These are phyloP conservation scores for Podila epicladia DNA, from an alignment of 192 early-diverging fungal genomes.

Conservation along the genomic window DNA sequence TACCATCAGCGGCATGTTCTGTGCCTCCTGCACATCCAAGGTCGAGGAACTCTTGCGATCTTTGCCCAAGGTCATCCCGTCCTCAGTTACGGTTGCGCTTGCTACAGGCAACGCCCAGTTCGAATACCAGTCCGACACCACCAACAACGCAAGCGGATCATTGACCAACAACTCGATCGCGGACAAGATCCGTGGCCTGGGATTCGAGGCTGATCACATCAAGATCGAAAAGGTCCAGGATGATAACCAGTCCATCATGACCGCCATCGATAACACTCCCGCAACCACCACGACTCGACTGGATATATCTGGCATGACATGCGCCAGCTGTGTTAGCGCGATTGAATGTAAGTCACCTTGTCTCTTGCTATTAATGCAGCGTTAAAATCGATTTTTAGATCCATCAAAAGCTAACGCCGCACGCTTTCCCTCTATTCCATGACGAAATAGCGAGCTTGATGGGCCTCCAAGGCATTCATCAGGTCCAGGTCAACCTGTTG, in stretches of 20 bases:
- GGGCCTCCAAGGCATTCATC: conserved; percentile 53
- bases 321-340: conserved; percentile 82
- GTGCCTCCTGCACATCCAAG: conserved; percentile 49
- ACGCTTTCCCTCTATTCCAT: background rate
- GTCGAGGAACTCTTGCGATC: conserved; percentile 35
- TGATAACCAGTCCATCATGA: conserved; percentile 9
- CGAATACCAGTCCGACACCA: conserved; percentile 15
- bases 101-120: conserved; percentile 41
- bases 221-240: conserved; percentile 22
- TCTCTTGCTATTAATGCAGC: background rate
- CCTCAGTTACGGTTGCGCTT: conserved; percentile 42
- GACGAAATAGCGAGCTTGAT: conserved; percentile 27
- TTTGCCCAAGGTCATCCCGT: conserved; percentile 27
- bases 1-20: conserved; percentile 58
- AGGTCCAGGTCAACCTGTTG: conserved; percentile 62
- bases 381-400: too few species aligned
- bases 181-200: conserved; percentile 48
- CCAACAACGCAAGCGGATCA: background rate
- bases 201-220: conserved; percentile 58
- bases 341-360: conserved; percentile 63
- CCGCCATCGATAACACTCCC: background rate
- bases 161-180: conserved; percentile 41
- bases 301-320: conserved; percentile 84
- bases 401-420: background rate
- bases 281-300: conserved; percentile 31